Conservation (phyloP, 805 yeast genomes). For the Myxozyma nipponensis region DNA sequence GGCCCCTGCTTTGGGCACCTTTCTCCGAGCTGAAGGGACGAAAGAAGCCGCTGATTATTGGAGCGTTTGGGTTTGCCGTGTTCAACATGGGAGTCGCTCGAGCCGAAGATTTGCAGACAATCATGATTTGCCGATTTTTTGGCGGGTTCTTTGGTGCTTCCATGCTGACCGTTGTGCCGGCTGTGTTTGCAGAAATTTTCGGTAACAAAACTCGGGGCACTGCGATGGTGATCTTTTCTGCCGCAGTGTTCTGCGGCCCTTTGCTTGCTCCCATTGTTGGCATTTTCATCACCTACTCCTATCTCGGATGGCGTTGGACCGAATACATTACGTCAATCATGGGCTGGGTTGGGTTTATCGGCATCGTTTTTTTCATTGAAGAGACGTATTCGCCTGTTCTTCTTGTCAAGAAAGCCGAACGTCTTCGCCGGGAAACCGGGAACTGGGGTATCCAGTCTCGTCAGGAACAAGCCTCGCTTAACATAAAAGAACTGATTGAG, state of each 20-base stretch:
- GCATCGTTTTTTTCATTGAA: constrained; percentile 45
- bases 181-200: constrained; percentile 79
- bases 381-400: constrained; percentile 75
- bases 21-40: constrained; percentile 62
- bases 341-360: constrained; percentile 44
- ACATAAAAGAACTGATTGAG: constrained; percentile 55
- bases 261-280: constrained; percentile 77
- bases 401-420: constrained; percentile 57
- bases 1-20: constrained; percentile 91
- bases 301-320: constrained; percentile 83
- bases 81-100: constrained; percentile 73
- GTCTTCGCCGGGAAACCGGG: constrained; percentile 61
- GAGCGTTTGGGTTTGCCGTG: constrained; percentile 53
- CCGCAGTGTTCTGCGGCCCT: constrained; percentile 77
- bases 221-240: constrained; percentile 66
- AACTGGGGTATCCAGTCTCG: constrained; percentile 82
- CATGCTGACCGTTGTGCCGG: constrained; percentile 81
- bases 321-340: constrained; percentile 66
- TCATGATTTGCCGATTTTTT: constrained; percentile 73
- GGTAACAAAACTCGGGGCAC: constrained; percentile 64
- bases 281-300: constrained; percentile 56
- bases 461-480: constrained; percentile 59
- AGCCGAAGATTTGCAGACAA: constrained; percentile 73
- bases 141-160: constrained; percentile 82
- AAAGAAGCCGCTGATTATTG: constrained; percentile 53